Percentiles rank a stretch among this genome's conserved stretches.
Evolutionary conservation across 2,329 filamentous ascomycete genomes (phyloP).

Genomic region (Atkinsonella texensis): DNA sequence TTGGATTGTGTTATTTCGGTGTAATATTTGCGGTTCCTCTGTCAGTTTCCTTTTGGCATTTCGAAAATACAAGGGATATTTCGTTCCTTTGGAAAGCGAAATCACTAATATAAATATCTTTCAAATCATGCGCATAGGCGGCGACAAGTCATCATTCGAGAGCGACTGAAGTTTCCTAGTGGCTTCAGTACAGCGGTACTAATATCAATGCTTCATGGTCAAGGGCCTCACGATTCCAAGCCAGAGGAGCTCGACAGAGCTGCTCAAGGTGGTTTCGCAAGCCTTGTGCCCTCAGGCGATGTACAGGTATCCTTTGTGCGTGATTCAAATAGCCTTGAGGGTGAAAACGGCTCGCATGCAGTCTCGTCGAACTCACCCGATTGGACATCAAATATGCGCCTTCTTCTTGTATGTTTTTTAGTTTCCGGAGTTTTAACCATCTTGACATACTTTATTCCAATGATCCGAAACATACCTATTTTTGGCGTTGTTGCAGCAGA

Average conservation of each 20-base stretch:
- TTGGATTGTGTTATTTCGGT: constrained; percentile 92
- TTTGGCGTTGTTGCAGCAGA: constrained; percentile 64
- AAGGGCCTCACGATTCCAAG: constrained; percentile 22
- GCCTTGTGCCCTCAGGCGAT: constrained; percentile 25
- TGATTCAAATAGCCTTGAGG: background rate
- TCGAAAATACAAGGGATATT: background rate
- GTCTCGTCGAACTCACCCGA: constrained; percentile 7
- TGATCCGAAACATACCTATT: constrained; percentile 74
- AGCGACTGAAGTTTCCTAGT: constrained; percentile 87
- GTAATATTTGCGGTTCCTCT: constrained; percentile 93
- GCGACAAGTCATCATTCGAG: constrained; percentile 82
- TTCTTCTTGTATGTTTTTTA: constrained; percentile 45
- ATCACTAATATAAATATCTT: background rate
- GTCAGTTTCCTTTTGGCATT: constrained; percentile 21
- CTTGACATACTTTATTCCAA: constrained; percentile 78
- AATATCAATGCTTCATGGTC: constrained; percentile 78
- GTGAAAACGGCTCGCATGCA: background rate
- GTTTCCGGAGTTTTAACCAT: constrained; percentile 60
- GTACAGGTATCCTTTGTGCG: background rate
- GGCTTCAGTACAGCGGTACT: constrained; percentile 91
- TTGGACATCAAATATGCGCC: constrained; percentile 37
- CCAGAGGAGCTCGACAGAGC: constrained; percentile 23
- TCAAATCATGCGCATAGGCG: constrained; percentile 32
- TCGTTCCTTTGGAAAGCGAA: background rate
- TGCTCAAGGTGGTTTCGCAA: constrained; percentile 29